Base-by-base conservation (phyloP, 1,284 basidiomycete genomes). In the Tilletiopsis washingtonensis region DNA sequence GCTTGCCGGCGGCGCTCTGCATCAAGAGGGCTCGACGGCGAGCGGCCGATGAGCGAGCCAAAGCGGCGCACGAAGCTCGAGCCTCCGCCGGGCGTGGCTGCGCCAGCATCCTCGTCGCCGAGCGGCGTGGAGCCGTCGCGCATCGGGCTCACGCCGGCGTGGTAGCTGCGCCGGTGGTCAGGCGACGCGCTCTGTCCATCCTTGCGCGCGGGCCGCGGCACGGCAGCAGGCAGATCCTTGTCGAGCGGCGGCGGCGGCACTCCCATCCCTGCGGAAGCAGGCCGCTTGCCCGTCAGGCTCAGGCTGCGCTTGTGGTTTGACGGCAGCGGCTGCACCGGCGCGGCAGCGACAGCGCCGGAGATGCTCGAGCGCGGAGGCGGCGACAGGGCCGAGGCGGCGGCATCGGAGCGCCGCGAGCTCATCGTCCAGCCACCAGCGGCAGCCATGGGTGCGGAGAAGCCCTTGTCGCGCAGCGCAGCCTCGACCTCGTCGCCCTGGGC, bases 401-500 rank as follows among this genome's bases (percentile, higher is more conserved):
- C n/a, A n/a, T n/a, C n/a, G n/a, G n/a, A n/a, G n/a, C n/a, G n/a
- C n/a, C n/a, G n/a, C n/a, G n/a, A n/a, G n/a, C n/a, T 17, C 38
- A 29, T 19, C 36, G 15, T 5, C 19, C 39, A 5, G 26, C 40
- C 2, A 20, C 40, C 9, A 27, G 11, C n/a, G 9, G 29, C 29
- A 34, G 29, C 29, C 9, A n/a, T 34, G 9, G 11, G 9, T 14
- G 39, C 37, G 12, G 45, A 15, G 15, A 29, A 21, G 19, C 25
- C 56, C 36, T 59, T 59, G 7, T 60, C 66, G 34, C 64, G 55
- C 49, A 67, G 32, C 3, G 60, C 56, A 1, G 54, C 56, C 44
- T 71, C 68, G 43, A 72, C 56, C 48, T 72, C 69, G 32, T 72
- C 61, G 4, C 61, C 68, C 20, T 61, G 61, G 40, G 69, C 68